These are phyloP conservation scores for Chondrus crispus DNA, from an alignment of 23 red algal species.

Conservation along the genomic window DNA sequence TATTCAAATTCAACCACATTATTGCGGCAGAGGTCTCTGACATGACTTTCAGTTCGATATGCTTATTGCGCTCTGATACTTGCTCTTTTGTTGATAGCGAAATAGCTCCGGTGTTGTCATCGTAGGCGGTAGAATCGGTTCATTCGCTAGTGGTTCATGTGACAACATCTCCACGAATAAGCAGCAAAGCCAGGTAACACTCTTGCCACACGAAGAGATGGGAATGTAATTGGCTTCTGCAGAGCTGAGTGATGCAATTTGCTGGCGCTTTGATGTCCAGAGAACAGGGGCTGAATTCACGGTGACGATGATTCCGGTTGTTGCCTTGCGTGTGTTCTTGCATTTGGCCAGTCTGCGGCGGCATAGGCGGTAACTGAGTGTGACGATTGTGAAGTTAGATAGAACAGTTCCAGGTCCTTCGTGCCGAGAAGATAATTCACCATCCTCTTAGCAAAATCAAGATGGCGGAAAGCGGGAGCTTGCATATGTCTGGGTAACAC, in stretches of 20 bases:
- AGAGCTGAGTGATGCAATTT: neutral
- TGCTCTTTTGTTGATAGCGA: neutral
- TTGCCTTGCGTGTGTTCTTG: neutral
- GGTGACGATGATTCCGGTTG: neutral
- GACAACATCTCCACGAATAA: neutral
- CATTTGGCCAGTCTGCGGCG: neutral
- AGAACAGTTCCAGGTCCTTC: neutral
- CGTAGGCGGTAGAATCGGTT: neutral
- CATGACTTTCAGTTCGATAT: neutral
- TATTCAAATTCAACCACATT: neutral
- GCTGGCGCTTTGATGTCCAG: neutral
- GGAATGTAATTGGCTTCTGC: neutral
- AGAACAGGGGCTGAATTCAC: neutral
- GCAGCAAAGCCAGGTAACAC: neutral
- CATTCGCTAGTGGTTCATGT: neutral
- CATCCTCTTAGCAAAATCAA: neutral
- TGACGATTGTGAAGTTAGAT: neutral
- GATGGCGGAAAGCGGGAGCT: neutral
- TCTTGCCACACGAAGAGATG: neutral
- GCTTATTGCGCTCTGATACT: neutral
- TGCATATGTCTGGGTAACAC: neutral
- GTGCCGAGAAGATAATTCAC: neutral
- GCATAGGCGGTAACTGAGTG: neutral
- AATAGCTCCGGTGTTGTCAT: neutral
- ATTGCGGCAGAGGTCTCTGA: neutral